Conservation (phyloP, 2,329 filamentous ascomycete genomes). For the Acarospora socialis region DNA sequence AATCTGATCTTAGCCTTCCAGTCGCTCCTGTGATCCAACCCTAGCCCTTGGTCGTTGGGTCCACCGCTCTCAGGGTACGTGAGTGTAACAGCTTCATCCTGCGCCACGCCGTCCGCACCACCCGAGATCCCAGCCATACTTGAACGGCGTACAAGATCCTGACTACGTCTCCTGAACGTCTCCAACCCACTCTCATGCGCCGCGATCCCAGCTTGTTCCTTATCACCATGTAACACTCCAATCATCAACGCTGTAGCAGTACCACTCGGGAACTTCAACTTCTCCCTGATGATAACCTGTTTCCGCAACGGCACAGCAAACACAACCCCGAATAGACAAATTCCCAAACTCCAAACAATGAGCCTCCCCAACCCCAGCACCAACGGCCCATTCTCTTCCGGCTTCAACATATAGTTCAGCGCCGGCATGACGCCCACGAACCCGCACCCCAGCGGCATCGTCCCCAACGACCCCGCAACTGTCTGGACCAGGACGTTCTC, state of each 20-base stretch:
- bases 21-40: slow-evolving; percentile 29
- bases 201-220: slow-evolving; percentile 28
- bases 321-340: slow-evolving; percentile 93
- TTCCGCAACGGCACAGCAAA: slow-evolving; percentile 84
- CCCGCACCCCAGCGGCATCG: slow-evolving; percentile 90
- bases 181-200: slow-evolving; percentile 15
- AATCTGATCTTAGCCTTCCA: slow-evolving; percentile 50
- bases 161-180: slow-evolving; percentile 10
- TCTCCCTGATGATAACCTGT: slow-evolving; percentile 86
- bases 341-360: slow-evolving; percentile 77
- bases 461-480: slow-evolving; percentile 86
- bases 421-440: slow-evolving; percentile 93
- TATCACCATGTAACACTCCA: slow-evolving; percentile 63
- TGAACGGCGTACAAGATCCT: slow-evolving; percentile 9
- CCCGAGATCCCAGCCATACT: slow-evolving; percentile 13
- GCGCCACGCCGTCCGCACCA: slow-evolving; percentile 1
- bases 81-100: slow-evolving; percentile 9
- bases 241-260: slow-evolving; percentile 94
- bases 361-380: slow-evolving; percentile 59
- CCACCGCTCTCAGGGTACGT: slow-evolving; percentile 5
- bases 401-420: slow-evolving; percentile 67
- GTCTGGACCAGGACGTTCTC: slow-evolving; percentile 96
- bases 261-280: slow-evolving; percentile 85
- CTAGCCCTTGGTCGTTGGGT: slow-evolving; percentile 16
- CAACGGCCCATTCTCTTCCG: slow-evolving; percentile 66